These are phyloP conservation scores for Aureobasidium sp. DNA, from an alignment of 2,329 filamentous ascomycete species.

Conservation along the genomic window DNA sequence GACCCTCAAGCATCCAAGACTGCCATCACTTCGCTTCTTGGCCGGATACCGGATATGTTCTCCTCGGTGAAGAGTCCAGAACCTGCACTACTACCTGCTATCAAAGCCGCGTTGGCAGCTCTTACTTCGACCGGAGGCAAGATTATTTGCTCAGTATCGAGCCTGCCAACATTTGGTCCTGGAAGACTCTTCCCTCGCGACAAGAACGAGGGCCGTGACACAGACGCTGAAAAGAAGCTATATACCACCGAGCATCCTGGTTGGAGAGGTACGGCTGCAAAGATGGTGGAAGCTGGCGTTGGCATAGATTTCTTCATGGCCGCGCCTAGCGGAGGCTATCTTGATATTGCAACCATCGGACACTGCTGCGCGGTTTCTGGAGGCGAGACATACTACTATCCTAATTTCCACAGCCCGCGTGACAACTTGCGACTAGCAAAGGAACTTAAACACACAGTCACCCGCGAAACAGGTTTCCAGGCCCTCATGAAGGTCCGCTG, in stretches of 20 bases:
- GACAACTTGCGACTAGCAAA: constrained; percentile 76
- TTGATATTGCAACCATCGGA: constrained; percentile 83
- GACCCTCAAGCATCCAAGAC: constrained; percentile 84
- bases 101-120: constrained; percentile 77
- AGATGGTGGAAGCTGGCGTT: constrained; percentile 78
- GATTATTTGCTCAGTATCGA: constrained; percentile 79
- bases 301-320: constrained; percentile 94
- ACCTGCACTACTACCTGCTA: constrained; percentile 72
- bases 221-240: constrained; percentile 85
- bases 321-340: constrained; percentile 79
- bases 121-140: constrained; percentile 85
- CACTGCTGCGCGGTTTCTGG: constrained; percentile 66
- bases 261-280: constrained; percentile 79
- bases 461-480: constrained; percentile 87
- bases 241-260: constrained; percentile 82
- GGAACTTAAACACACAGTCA: constrained; percentile 80
- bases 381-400: constrained; percentile 93
- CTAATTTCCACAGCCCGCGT: constrained; percentile 83
- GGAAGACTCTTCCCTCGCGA: constrained; percentile 79
- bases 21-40: constrained; percentile 81
- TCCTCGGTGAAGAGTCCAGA: constrained; percentile 83
- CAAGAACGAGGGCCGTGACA: constrained; percentile 80
- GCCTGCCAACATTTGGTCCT: constrained; percentile 87
- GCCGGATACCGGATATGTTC: constrained; percentile 76
- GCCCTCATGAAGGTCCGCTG: constrained; percentile 97